These are phyloP conservation scores for Fagus crenata DNA, from an alignment of 306 rosid genomes.

Conservation along the genomic window DNA sequence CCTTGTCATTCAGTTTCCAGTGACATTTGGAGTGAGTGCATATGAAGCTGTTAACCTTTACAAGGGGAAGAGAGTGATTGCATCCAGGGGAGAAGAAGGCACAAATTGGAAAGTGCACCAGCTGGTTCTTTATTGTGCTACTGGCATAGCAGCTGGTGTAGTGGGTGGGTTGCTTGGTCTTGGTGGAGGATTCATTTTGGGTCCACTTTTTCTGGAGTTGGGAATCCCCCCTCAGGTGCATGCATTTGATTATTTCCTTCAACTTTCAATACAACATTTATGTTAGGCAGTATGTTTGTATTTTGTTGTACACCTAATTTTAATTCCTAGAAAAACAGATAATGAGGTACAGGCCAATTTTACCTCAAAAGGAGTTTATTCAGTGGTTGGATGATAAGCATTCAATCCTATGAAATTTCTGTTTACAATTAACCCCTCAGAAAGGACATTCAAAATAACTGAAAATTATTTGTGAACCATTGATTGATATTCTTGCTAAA, in stretches of 20 bases:
- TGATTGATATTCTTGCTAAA: no score
- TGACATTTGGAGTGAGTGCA: constrained; percentile 61
- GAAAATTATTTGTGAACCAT: no score
- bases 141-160: constrained; percentile 73
- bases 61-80: constrained; percentile 58
- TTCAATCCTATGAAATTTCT: no score
- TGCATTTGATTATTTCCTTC: constrained; percentile 20
- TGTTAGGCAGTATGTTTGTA: background rate
- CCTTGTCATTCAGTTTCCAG: constrained; percentile 55
- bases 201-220: constrained; percentile 83
- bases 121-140: constrained; percentile 52
- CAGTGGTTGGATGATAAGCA: no score
- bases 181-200: constrained; percentile 95
- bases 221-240: constrained; percentile 94
- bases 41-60: constrained; percentile 74
- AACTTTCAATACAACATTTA: background rate
- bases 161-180: constrained; percentile 93
- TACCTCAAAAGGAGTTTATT: background rate
- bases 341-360: no score
- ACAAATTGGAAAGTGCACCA: constrained; percentile 45
- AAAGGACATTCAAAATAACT: no score
- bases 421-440: no score
- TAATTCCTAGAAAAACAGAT: no score
- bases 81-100: constrained; percentile 60
- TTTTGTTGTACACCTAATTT: no score